Base-by-base conservation (phyloP, 768 basidiomycete genomes). In the Pleurotus platypus region DNA sequence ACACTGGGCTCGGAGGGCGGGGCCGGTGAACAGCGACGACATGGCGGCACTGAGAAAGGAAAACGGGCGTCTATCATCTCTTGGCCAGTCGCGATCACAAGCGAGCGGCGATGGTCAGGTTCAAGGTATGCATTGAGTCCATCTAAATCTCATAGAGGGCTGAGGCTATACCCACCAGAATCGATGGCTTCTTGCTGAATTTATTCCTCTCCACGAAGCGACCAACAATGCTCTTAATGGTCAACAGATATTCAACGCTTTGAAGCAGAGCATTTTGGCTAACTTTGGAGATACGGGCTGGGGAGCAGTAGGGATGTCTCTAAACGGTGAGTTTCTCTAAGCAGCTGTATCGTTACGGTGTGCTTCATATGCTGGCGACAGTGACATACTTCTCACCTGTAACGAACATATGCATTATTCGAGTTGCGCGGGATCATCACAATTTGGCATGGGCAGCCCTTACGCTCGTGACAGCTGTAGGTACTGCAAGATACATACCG, bases 321-420 rank as follows among this genome's bases (percentile, higher is more conserved):
- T 95, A 57, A 84, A 78, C 18, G 86, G 92, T 11, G 30, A 8
- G 30, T 90, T 57, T 43, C 81, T 71, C 4, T 37, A 24, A 54
- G 54, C 56, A 20, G 13, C 18, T 26, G 54, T 16, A 11, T 46
- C 7, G 20, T 1, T 43, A 5, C 35, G 16, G 30, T 24, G 50
- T 27, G 22, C 35, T 18, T 18, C 55, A 9, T 37, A 8, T 37
- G 12, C 38, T 61, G 49, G 61, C 57, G 16, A n/a, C 63, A 94
- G 94, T 95, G 56, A 92, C 94, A 69, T 95, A 95, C 64, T 91
- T 86, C 62, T 94, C 93, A 0, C 88, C 92, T 0, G 80, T 79
- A 12, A 95, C 92, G 2, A 85, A 87, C 60, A 75, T 94, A 0
- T 91, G 88, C 63, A 94, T 96, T 65, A 82, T 95, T 43, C 88